Conservation (phyloP, 495 filamentous ascomycete genomes). For the Lophium mytilinum region DNA sequence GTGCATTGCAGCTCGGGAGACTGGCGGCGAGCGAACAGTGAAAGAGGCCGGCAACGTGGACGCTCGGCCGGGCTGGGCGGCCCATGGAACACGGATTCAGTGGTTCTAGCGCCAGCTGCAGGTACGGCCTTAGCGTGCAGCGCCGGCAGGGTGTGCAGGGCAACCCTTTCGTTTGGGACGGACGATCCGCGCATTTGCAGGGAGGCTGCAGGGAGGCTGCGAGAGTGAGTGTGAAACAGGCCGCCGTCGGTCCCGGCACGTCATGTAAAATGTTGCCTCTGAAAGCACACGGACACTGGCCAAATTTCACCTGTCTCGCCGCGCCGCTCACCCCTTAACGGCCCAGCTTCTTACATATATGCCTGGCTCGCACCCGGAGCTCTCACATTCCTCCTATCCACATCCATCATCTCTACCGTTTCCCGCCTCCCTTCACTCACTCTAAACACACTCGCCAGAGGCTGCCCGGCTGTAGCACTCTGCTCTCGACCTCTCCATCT, state of each 20-base stretch:
- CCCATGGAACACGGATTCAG: too few relatives aligned
- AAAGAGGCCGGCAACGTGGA: too few relatives aligned
- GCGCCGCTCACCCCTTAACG: not conserved
- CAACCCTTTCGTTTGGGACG: not conserved
- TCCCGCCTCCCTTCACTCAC: not conserved
- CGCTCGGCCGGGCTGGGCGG: too few relatives aligned
- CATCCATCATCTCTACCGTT: not conserved
- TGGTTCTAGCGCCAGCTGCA: not conserved
- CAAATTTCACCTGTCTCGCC: not conserved
- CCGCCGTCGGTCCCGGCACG: too few relatives aligned
- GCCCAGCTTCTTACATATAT: slow-evolving; percentile 7
- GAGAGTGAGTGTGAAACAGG: too few relatives aligned
- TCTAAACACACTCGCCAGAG: not conserved
- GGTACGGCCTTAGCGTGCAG: not conserved
- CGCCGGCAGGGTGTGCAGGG: not conserved
- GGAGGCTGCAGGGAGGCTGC: too few relatives aligned
- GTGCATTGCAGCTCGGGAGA: too few relatives aligned
- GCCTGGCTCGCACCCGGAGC: not conserved
- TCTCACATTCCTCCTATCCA: slow-evolving; percentile 3
- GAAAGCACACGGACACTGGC: not conserved
- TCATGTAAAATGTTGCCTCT: not conserved
- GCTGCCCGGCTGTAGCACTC: slow-evolving; percentile 17
- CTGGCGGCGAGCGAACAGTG: too few relatives aligned
- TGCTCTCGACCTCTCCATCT: not conserved
- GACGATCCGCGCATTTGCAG: not conserved